A percentile compares a stretch with the other conserved stretches of the same genome.
These are phyloP conservation scores for Zygnema circumcarinatum DNA, from an alignment of 139 green algal genomes.

Conservation along the genomic window DNA sequence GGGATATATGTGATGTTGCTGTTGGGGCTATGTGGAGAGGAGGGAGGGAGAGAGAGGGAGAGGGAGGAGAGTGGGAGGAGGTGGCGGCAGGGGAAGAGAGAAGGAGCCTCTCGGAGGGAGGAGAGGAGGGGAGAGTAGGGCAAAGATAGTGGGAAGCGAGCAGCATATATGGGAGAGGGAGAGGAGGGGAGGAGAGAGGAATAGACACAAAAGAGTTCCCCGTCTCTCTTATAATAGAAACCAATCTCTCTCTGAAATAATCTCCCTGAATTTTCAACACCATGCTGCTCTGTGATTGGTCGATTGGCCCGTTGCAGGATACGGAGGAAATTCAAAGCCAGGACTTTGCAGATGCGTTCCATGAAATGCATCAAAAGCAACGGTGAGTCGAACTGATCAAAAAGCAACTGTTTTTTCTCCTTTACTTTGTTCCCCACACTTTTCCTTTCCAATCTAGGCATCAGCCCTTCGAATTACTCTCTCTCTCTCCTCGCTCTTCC, in stretches of 20 bases:
- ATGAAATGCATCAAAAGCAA: slow-evolving; percentile 74
- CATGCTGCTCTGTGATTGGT: too few species aligned
- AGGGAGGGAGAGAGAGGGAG: slow-evolving; percentile 6
- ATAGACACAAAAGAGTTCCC: too few species aligned
- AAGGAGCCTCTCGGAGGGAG: slow-evolving; percentile 5
- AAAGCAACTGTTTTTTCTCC: not conserved
- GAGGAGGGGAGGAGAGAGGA: slow-evolving; percentile 1
- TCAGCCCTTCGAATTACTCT: not conserved
- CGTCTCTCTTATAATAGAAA: too few species aligned
- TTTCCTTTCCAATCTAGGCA: not conserved
- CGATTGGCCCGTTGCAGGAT: too few species aligned
- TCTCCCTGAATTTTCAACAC: too few species aligned
- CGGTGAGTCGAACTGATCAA: too few species aligned
- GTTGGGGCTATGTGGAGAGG: not conserved
- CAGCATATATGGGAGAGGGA: not conserved
- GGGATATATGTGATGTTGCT: not conserved
- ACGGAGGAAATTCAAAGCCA: slow-evolving; percentile 60
- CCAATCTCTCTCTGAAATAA: too few species aligned
- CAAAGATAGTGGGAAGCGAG: not conserved
- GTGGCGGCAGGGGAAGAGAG: slow-evolving; percentile 28
- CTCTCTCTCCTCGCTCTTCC: not conserved
- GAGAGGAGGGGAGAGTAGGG: not conserved
- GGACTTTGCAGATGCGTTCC: slow-evolving; percentile 68
- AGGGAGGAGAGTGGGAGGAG: not conserved
- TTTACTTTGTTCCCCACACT: not conserved